Conservation (phyloP, 441 rosid genomes). For the Euphorbia celastroides region DNA sequence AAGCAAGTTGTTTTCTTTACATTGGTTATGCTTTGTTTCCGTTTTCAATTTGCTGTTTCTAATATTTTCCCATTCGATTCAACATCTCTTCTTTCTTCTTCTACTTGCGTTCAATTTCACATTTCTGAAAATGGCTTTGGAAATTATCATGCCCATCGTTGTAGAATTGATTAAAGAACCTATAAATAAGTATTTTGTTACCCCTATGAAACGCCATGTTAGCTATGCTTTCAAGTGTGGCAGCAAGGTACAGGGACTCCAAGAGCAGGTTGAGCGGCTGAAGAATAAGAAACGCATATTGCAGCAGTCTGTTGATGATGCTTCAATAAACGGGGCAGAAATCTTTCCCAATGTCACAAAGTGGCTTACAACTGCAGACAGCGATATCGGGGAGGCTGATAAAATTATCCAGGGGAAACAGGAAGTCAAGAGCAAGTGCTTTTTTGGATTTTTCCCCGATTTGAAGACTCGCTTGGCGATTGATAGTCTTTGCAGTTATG, state of each 20-base stretch:
- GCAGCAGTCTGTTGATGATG: background rate
- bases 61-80: too few species aligned
- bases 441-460: background rate
- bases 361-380: background rate
- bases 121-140: too few species aligned
- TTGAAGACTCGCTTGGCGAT: background rate
- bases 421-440: background rate
- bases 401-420: background rate
- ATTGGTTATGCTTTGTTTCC: too few species aligned
- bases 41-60: too few species aligned
- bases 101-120: too few species aligned
- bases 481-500: background rate
- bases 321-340: background rate
- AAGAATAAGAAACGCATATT: background rate
- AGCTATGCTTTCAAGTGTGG: too few species aligned
- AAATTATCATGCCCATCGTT: too few species aligned
- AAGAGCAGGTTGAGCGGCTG: background rate
- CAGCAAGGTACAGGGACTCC: background rate
- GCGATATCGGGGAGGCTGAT: background rate
- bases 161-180: background rate
- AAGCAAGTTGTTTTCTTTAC: too few species aligned
- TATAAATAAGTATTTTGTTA: background rate
- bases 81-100: too few species aligned
- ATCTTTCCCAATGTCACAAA: background rate
- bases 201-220: background rate